phyloP scores from a whole-genome alignment of 1,284 basidiomycete species.

The Melanopsichium pennsylvanicum region DNA sequence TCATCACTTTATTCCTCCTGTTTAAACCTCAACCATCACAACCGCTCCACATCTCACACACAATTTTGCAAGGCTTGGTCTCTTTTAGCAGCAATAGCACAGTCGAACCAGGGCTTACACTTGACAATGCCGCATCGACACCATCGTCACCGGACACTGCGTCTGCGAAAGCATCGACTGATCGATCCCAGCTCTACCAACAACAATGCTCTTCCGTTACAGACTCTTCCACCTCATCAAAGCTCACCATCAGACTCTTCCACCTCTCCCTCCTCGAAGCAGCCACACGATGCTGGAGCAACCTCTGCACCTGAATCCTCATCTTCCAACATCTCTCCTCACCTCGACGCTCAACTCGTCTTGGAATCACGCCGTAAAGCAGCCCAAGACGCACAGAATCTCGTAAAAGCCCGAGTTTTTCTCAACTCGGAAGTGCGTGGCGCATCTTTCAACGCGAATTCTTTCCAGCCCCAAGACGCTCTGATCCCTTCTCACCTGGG shows the following conservation, averaged over 20 bases:
- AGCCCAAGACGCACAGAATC: slow-evolving; percentile 23
- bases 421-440: slow-evolving; percentile 30
- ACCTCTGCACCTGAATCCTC: no score
- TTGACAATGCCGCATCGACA: slow-evolving; percentile 22
- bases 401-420: slow-evolving; percentile 18
- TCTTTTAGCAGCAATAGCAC: no score
- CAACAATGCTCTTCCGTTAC: neutral
- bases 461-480: neutral
- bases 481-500: neutral
- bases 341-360: neutral
- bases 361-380: slow-evolving; percentile 12
- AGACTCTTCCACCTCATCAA: neutral
- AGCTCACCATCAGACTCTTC: slow-evolving; percentile 14
- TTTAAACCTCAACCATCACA: no score
- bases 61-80: no score
- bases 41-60: no score
- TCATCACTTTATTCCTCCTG: no score
- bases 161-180: slow-evolving; percentile 28
- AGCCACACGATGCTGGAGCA: no score
- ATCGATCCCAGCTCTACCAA: neutral
- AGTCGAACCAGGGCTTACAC: no score
- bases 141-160: slow-evolving; percentile 27
- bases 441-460: slow-evolving; percentile 3
- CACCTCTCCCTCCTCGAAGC: no score
- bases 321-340: neutral